phyloP scores from a whole-genome alignment of 2,329 filamentous ascomycete species.

The Septoria linicola region DNA sequence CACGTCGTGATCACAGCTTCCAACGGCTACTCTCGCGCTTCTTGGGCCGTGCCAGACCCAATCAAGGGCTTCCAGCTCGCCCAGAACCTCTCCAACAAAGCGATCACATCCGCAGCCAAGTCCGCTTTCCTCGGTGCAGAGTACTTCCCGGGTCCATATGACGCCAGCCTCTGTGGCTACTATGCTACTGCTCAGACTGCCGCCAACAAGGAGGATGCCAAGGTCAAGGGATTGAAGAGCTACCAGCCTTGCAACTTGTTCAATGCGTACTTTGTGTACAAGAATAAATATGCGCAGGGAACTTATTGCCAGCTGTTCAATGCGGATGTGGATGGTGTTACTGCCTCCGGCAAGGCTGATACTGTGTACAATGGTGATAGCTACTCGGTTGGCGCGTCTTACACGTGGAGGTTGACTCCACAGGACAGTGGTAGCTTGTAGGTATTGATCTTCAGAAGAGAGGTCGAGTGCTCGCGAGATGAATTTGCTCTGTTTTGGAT shows the following conservation, averaged over 20 bases:
- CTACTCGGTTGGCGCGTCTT: constrained; percentile 11
- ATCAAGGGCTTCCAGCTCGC: constrained; percentile 33
- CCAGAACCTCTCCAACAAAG: constrained; percentile 33
- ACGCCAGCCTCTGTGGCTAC: constrained; percentile 28
- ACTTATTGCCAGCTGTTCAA: constrained; percentile 32
- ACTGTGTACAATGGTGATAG: constrained; percentile 9
- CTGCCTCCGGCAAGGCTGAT: constrained; percentile 18
- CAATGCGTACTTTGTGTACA: constrained; percentile 33
- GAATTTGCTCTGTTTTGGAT: neutral
- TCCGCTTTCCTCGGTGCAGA: constrained; percentile 26
- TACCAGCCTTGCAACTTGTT: constrained; percentile 32
- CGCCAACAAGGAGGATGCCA: constrained; percentile 25
- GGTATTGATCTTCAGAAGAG: neutral
- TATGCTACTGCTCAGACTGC: constrained; percentile 30
- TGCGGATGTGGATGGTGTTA: constrained; percentile 17
- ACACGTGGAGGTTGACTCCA: constrained; percentile 9
- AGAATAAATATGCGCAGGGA: constrained; percentile 28
- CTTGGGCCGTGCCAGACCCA: constrained; percentile 19
- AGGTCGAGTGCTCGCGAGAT: too few relatives aligned
- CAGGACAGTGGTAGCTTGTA: constrained; percentile 15
- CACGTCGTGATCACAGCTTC: constrained; percentile 34
- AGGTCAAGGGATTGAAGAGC: constrained; percentile 14
- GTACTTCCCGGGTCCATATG: constrained; percentile 33
- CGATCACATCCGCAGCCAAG: constrained; percentile 27
- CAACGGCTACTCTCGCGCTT: constrained; percentile 36